Conservation (phyloP, 2,329 filamentous ascomycete genomes). For the Didymella pinodella region DNA sequence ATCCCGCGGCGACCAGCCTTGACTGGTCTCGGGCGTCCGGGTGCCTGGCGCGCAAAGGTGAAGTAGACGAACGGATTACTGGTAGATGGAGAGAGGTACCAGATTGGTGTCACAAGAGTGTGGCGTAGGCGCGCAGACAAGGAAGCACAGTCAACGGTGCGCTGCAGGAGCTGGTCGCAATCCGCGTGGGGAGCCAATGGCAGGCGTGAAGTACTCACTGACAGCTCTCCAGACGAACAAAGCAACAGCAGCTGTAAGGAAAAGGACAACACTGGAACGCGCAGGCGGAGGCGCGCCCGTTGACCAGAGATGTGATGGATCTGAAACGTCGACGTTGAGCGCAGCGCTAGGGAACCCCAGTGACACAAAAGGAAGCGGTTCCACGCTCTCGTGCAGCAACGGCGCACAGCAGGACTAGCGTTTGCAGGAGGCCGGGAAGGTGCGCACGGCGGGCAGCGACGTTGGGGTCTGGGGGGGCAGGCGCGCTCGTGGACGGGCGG, state of each 20-base stretch:
- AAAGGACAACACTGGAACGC: slow-evolving; percentile 19
- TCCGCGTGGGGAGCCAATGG: slow-evolving; percentile 27
- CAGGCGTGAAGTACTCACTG: slow-evolving; percentile 17
- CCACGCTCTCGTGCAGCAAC: slow-evolving; percentile 19
- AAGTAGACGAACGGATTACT: slow-evolving; percentile 16
- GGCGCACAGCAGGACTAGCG: slow-evolving; percentile 17
- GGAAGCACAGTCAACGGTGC: slow-evolving; percentile 12
- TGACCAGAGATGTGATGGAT: slow-evolving; percentile 36
- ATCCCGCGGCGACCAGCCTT: slow-evolving; percentile 42
- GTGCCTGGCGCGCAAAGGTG: slow-evolving; percentile 42
- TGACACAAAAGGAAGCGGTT: slow-evolving; percentile 14
- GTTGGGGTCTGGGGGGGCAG: neutral
- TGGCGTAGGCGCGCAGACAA: neutral
- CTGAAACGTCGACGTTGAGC: slow-evolving; percentile 45
- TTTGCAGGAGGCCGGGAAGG: neutral
- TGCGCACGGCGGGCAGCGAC: slow-evolving; percentile 2
- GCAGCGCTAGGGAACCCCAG: slow-evolving; percentile 22
- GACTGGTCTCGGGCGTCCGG: slow-evolving; percentile 38
- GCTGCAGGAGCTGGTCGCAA: slow-evolving; percentile 19
- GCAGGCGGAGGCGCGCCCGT: slow-evolving; percentile 27
- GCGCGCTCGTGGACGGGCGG: slow-evolving; percentile 1
- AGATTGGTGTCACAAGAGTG: neutral
- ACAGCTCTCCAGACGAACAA: slow-evolving; percentile 21
- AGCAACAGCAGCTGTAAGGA: slow-evolving; percentile 30
- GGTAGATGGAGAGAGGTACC: slow-evolving; percentile 17